Percentiles rank a stretch among this genome's conserved stretches.
These are phyloP conservation scores for Pyrenophora tritici-repentis DNA, from an alignment of 2,329 filamentous ascomycete species.

Conservation along the genomic window DNA sequence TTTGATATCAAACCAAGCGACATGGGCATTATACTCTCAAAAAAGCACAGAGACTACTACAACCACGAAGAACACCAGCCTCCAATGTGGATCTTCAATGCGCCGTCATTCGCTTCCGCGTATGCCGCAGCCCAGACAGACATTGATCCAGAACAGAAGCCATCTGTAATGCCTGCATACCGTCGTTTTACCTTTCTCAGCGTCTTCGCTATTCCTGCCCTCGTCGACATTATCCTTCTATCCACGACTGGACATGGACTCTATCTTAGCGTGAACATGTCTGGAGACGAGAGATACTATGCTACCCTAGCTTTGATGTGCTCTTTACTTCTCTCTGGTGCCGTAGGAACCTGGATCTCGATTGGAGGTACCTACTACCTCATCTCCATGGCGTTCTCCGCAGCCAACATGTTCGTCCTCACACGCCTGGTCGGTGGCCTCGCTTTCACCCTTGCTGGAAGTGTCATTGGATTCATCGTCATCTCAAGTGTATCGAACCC, in stretches of 20 bases:
- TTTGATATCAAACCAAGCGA: conserved; percentile 58
- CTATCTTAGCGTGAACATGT: conserved; percentile 65
- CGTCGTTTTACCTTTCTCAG: conserved; percentile 62
- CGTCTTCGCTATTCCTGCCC: conserved; percentile 66
- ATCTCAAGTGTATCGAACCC: conserved; percentile 53
- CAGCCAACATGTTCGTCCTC: conserved; percentile 61
- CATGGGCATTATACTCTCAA: conserved; percentile 43
- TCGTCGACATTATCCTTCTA: conserved; percentile 65
- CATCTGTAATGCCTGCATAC: conserved; percentile 53
- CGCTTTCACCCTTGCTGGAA: conserved; percentile 57
- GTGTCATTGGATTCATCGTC: conserved; percentile 58
- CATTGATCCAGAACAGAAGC: conserved; percentile 54
- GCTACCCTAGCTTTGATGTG: conserved; percentile 64
- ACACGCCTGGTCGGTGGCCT: conserved; percentile 59
- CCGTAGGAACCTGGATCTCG: conserved; percentile 67
- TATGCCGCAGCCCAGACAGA: conserved; percentile 60
- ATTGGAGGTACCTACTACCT: conserved; percentile 68
- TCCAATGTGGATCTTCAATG: conserved; percentile 57
- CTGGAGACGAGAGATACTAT: conserved; percentile 53
- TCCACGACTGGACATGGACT: conserved; percentile 64
- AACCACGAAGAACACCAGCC: conserved; percentile 51
- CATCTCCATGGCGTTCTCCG: conserved; percentile 60
- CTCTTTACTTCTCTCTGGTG: conserved; percentile 63
- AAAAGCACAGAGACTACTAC: conserved; percentile 51
- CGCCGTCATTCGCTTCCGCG: conserved; percentile 55